Percentiles rank a stretch among this genome's conserved stretches.
These are phyloP conservation scores for Pisolithus orientalis DNA, from an alignment of 768 basidiomycete species.

Conservation along the genomic window DNA sequence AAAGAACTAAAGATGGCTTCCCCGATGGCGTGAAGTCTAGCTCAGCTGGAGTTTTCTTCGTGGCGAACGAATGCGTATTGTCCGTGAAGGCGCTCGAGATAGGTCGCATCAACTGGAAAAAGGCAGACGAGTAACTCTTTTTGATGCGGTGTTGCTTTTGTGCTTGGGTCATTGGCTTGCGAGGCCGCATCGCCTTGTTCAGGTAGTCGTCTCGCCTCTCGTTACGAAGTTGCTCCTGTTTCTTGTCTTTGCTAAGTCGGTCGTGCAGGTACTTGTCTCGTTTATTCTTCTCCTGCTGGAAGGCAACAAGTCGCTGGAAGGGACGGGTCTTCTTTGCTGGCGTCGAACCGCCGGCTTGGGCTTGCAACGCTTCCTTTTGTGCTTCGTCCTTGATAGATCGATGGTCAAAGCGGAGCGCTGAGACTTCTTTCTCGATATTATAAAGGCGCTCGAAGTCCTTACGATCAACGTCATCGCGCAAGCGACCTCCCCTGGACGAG, in stretches of 20 bases:
- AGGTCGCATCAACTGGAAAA: slow-evolving; percentile 84
- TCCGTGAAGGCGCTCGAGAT: slow-evolving; percentile 81
- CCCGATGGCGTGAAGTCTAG: slow-evolving; percentile 67
- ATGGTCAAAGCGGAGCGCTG: slow-evolving; percentile 56
- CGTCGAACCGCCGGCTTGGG: slow-evolving; percentile 34
- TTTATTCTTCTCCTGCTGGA: slow-evolving; percentile 78
- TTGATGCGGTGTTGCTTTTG: slow-evolving; percentile 80
- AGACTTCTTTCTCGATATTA: slow-evolving; percentile 66
- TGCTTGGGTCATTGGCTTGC: slow-evolving; percentile 43
- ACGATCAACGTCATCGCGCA: slow-evolving; percentile 52
- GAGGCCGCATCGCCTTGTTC: slow-evolving; percentile 61
- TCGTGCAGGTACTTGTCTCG: slow-evolving; percentile 67
- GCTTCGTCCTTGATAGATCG: slow-evolving; percentile 75
- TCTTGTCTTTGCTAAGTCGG: slow-evolving; percentile 68
- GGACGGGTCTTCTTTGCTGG: slow-evolving; percentile 55
- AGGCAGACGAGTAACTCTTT: slow-evolving; percentile 78
- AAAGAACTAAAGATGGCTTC: slow-evolving; percentile 72
- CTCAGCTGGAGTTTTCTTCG: slow-evolving; percentile 62
- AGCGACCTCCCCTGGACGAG: slow-evolving; percentile 35
- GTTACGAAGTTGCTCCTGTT: slow-evolving; percentile 62
- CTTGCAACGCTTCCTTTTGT: slow-evolving; percentile 50
- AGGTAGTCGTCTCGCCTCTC: slow-evolving; percentile 74
- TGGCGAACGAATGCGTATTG: slow-evolving; percentile 36
- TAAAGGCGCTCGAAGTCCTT: slow-evolving; percentile 72
- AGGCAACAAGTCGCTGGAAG: slow-evolving; percentile 56